phyloP scores from a whole-genome alignment of 2,329 filamentous ascomycete species.

The Cucurbitaria berberidis region DNA sequence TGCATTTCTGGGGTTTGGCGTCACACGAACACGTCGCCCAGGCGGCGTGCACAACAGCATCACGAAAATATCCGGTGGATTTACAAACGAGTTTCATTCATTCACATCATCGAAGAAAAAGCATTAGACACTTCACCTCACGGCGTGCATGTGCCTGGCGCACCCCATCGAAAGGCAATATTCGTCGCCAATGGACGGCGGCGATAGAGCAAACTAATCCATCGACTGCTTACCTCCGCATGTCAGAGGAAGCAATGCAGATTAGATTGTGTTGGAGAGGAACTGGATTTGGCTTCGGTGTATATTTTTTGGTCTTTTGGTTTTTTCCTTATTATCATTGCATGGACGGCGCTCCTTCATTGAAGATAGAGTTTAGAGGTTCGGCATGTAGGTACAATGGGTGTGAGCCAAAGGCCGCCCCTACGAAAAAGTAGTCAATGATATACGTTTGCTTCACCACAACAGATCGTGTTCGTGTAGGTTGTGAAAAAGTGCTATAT shows the following conservation, averaged over 20 bases:
- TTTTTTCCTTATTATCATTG: not conserved
- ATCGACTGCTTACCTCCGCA: slow-evolving; percentile 22
- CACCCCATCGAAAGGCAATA: slow-evolving; percentile 17
- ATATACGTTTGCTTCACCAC: slow-evolving; percentile 1
- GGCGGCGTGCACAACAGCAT: slow-evolving; percentile 15
- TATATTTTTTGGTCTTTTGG: slow-evolving; percentile 19
- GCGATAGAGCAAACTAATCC: slow-evolving; percentile 17
- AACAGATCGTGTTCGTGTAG: no score
- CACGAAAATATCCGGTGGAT: slow-evolving; percentile 28
- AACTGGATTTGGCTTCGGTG: slow-evolving; percentile 21
- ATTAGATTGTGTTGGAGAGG: slow-evolving; percentile 25
- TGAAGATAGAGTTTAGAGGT: slow-evolving; percentile 13
- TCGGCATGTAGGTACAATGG: slow-evolving; percentile 15
- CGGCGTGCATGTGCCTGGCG: slow-evolving; percentile 43
- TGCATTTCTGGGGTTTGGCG: slow-evolving; percentile 42
- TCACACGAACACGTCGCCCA: slow-evolving; percentile 13
- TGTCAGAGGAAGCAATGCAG: slow-evolving; percentile 23
- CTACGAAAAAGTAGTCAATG: slow-evolving; percentile 13
- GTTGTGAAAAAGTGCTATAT: no score
- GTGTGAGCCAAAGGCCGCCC: slow-evolving; percentile 4
- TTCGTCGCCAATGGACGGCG: slow-evolving; percentile 7
- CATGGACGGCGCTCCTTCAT: slow-evolving; percentile 2
- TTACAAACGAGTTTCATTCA: slow-evolving; percentile 30
- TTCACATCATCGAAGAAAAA: slow-evolving; percentile 35
- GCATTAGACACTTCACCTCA: slow-evolving; percentile 46